phyloP scores from a whole-genome alignment of 164 flowering plant species.

The Vitis rotundifolia region DNA sequence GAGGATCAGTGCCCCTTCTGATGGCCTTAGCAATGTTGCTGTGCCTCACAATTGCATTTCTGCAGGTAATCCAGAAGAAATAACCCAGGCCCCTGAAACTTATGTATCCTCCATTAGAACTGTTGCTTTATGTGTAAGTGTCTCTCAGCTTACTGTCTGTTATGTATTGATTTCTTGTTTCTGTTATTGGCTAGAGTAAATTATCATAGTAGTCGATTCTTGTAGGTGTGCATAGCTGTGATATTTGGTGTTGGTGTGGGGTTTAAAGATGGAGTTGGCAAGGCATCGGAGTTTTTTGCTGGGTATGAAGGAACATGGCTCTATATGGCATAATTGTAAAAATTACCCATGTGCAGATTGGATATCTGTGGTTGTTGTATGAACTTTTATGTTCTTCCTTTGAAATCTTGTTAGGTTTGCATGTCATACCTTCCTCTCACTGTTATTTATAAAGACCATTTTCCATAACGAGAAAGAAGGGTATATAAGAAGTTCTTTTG shows the following conservation, averaged over 20 bases:
- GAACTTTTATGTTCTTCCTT: no score
- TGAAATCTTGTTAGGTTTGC: no score
- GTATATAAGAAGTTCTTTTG: no score
- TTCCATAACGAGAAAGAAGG: no score
- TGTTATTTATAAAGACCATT: no score
- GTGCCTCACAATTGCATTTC: slow-evolving; percentile 19
- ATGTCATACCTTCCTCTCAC: no score
- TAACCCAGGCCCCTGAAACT: slow-evolving; percentile 22
- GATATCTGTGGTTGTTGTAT: no score
- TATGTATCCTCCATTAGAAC: slow-evolving; percentile 51
- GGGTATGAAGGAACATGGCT: slow-evolving; percentile 52
- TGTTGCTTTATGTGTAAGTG: slow-evolving; percentile 75
- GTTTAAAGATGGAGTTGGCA: slow-evolving; percentile 76
- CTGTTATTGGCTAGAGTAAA: slow-evolving; percentile 9
- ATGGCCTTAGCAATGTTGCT: slow-evolving; percentile 19
- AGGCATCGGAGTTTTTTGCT: slow-evolving; percentile 94
- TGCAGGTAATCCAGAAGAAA: slow-evolving; percentile 22
- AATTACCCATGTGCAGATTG: background rate
- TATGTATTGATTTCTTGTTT: slow-evolving; percentile 5
- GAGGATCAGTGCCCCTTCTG: slow-evolving; percentile 24
- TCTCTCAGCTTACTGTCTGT: background rate
- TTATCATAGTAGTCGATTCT: slow-evolving; percentile 9
- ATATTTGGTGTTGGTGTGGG: slow-evolving; percentile 89
- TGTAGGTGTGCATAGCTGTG: slow-evolving; percentile 77
- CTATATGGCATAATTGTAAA: no score